A percentile compares a stretch with the other conserved stretches of the same genome.
Conservation (phyloP, 306 rosid genomes). For the Gillenia trifoliata region DNA sequence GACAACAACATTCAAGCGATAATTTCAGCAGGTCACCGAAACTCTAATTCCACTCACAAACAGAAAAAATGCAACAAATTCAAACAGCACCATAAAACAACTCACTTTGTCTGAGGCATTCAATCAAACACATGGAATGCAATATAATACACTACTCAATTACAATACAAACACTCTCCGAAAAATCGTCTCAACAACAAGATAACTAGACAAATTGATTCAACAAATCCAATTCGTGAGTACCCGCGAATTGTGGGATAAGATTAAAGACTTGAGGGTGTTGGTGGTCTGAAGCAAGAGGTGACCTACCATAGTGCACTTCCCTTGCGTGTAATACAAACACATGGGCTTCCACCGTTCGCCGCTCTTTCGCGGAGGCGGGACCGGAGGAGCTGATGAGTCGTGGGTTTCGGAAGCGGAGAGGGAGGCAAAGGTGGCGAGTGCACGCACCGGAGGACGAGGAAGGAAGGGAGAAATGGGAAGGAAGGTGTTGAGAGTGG, state of each 20-base stretch:
- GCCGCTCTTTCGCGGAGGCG: constrained; percentile 10
- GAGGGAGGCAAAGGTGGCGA: constrained; percentile 38
- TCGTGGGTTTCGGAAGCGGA: constrained; percentile 36
- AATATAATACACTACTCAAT: not conserved
- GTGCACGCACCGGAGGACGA: constrained; percentile 20
- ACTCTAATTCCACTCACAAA: not conserved
- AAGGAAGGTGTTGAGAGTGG: constrained; percentile 17
- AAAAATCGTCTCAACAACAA: not conserved
- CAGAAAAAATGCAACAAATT: not conserved
- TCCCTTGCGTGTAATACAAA: constrained; percentile 80
- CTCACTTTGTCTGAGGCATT: constrained; percentile 22
- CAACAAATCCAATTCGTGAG: not conserved
- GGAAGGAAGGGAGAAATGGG: constrained; percentile 9
- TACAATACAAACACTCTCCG: not conserved
- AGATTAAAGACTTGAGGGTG: constrained; percentile 5
- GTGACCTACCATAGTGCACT: constrained; percentile 70
- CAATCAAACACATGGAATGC: constrained; percentile 42
- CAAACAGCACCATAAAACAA: not conserved
- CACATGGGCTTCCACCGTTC: constrained; percentile 72
- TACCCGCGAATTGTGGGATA: not conserved
- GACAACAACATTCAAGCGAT: not conserved
- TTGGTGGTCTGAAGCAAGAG: not conserved
- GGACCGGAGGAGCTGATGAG: constrained; percentile 23
- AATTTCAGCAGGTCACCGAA: not conserved
- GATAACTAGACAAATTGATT: not conserved